A percentile compares a stretch with the other conserved stretches of the same genome.
phyloP scores from a whole-genome alignment of 768 basidiomycete species.

The Auricularia auricula-judae region DNA sequence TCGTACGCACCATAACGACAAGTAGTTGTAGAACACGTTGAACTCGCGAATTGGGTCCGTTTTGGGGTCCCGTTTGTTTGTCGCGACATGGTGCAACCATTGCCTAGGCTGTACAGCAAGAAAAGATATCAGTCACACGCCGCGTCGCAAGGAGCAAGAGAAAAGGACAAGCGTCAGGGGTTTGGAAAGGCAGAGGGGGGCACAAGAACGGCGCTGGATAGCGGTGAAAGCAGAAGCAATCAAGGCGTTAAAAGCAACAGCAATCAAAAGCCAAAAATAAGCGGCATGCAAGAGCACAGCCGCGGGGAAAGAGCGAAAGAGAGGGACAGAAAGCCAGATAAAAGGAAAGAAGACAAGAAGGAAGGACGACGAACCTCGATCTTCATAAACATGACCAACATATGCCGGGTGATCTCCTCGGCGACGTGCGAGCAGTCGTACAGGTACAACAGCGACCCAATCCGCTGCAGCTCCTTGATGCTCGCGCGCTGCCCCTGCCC shows the following conservation, averaged over 20 bases:
- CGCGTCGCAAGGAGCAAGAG: too few relatives aligned
- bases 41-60: slow-evolving; percentile 63
- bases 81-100: slow-evolving; percentile 69
- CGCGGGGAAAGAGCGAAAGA: too few relatives aligned
- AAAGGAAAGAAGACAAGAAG: too few relatives aligned
- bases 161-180: too few relatives aligned
- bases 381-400: slow-evolving; percentile 54
- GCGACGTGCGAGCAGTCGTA: slow-evolving; percentile 62
- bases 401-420: slow-evolving; percentile 72
- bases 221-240: neutral
- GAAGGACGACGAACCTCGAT: slow-evolving; percentile 52
- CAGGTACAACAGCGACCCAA: slow-evolving; percentile 45
- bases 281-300: neutral
- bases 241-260: neutral
- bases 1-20: slow-evolving; percentile 62
- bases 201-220: too few relatives aligned
- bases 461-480: slow-evolving; percentile 48
- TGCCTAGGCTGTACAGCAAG: slow-evolving; percentile 56
- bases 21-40: slow-evolving; percentile 67
- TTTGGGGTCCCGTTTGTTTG: slow-evolving; percentile 52
- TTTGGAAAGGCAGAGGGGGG: too few relatives aligned
- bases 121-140: too few relatives aligned
- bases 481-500: slow-evolving; percentile 31
- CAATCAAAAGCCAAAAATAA: neutral
- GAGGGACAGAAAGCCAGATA: too few relatives aligned